phyloP scores from a whole-genome alignment of 1,284 basidiomycete genomes.

The Phylloboletellus chloephorus region DNA sequence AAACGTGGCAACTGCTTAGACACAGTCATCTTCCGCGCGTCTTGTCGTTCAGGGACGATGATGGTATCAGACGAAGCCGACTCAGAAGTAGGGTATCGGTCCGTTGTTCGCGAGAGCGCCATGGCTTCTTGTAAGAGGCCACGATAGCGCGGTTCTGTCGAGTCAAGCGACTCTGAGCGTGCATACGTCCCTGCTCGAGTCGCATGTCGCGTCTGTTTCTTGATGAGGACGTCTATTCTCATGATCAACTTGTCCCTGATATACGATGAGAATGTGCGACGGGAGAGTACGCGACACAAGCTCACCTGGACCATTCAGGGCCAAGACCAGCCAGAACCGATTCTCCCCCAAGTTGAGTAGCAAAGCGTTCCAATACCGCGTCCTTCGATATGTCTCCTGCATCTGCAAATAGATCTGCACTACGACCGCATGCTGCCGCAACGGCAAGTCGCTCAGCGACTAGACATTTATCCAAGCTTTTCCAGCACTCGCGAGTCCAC shows the following conservation, averaged over 20 bases:
- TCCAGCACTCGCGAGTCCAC: slow-evolving; percentile 73
- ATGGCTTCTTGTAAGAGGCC: slow-evolving; percentile 51
- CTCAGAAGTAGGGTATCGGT: slow-evolving; percentile 4
- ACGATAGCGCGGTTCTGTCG: slow-evolving; percentile 44
- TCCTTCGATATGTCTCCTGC: slow-evolving; percentile 47
- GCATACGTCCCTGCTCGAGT: slow-evolving; percentile 19
- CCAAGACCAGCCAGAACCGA: slow-evolving; percentile 38
- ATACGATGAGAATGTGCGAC: slow-evolving; percentile 4
- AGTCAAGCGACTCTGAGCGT: slow-evolving; percentile 11
- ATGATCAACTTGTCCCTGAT: slow-evolving; percentile 49
- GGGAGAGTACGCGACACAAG: not conserved
- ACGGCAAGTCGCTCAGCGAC: slow-evolving; percentile 58
- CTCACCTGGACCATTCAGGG: slow-evolving; percentile 50
- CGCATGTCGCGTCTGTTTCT: slow-evolving; percentile 58
- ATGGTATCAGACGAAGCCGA: slow-evolving; percentile 15
- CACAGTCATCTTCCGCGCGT: slow-evolving; percentile 7
- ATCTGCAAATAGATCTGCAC: slow-evolving; percentile 37
- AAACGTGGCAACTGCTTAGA: slow-evolving; percentile 46
- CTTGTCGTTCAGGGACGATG: slow-evolving; percentile 2
- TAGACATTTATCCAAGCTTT: slow-evolving; percentile 68
- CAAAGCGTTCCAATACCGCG: slow-evolving; percentile 53
- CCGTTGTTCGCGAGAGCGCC: slow-evolving; percentile 28
- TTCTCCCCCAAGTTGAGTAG: slow-evolving; percentile 41
- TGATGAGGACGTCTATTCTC: slow-evolving; percentile 52
- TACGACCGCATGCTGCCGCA: slow-evolving; percentile 32